Evolutionary conservation across 768 basidiomycete species (phyloP), one percentile per base, ranked within the genome.

Genomic region (Galerina marginata): DNA sequence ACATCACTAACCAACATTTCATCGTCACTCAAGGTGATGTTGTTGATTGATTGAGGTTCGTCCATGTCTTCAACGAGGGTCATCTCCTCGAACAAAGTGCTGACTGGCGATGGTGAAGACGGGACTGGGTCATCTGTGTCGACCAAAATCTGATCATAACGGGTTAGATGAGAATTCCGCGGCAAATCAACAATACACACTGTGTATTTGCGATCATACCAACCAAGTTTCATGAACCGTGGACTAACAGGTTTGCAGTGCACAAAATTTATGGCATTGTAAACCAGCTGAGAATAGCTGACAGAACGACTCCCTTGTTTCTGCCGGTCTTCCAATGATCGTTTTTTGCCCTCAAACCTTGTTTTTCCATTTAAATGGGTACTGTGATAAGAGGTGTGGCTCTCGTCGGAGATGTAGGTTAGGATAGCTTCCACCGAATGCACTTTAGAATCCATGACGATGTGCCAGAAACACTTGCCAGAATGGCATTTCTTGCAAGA

Each of bases 121-220:
- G 29, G 29, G 5, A 2, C 5, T 33, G 29, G 29, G 29, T 33
- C 29, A 4, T 33, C 44, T 14, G 33, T 15, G 3, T 26, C 49
- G 12, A 36, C 39, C 33, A 29, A 39, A 26, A 42, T 4, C 45
- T 33, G 14, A 10, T 51, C 12, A 20, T 6, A 48, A 29, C 20
- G 10, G 10, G 16, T 45, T 4, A 37, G 7, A 20, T 6, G 16
- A 23, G 10, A 9, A 50, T 5, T 5, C 4, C 12, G 16, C 15
- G 38, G n/a, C 4, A 6, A 33, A 14, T 14, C 44, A n/a, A 10
- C 20, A 14, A 50, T 29, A 39, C 50, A 16, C 33, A 57, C 60
- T 37, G 56, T 16, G 6, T 61, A 26, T 12, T 40, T 40, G 25
- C 15, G 53, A 62, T 92, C 90, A 64, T 92, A 92, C 83, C 85